Evolutionary conservation across 2,329 filamentous ascomycete species (phyloP).

Genomic region (Ophiostoma ulmi): DNA sequence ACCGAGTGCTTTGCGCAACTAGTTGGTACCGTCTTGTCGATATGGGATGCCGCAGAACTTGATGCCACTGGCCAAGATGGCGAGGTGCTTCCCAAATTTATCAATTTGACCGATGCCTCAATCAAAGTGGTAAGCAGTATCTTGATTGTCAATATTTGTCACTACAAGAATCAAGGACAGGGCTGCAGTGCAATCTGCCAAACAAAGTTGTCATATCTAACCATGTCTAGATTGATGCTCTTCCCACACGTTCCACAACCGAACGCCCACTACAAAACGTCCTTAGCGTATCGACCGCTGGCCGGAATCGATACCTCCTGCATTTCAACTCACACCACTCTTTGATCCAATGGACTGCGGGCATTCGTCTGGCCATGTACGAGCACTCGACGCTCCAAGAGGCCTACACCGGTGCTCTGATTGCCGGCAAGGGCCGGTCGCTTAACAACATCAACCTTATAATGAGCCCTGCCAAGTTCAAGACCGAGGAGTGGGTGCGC

Average conservation of each 20-base stretch:
- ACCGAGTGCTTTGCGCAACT: constrained; percentile 96
- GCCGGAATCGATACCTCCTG: constrained; percentile 88
- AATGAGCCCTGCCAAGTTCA: constrained; percentile 72
- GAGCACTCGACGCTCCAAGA: constrained; percentile 92
- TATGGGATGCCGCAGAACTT: constrained; percentile 92
- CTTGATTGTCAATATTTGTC: not conserved
- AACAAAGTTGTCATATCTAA: not conserved
- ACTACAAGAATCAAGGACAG: not conserved
- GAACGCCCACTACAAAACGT: constrained; percentile 89
- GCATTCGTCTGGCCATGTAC: constrained; percentile 88
- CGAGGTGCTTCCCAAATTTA: constrained; percentile 57
- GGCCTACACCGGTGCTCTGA: constrained; percentile 90
- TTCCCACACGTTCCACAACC: constrained; percentile 72
- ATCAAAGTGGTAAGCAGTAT: constrained; percentile 78
- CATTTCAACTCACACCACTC: constrained; percentile 96
- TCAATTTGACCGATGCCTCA: constrained; percentile 94
- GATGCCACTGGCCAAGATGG: constrained; percentile 79
- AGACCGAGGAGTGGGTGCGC: constrained; percentile 86
- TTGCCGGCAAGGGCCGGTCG: constrained; percentile 85
- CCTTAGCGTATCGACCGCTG: constrained; percentile 89
- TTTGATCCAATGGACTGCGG: constrained; percentile 90
- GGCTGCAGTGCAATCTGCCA: not conserved
- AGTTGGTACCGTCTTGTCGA: constrained; percentile 85
- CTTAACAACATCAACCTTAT: constrained; percentile 88
- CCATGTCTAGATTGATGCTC: constrained; percentile 66